Conservation (phyloP, 116 monocot species). For the Papilionanthe hybrid region DNA sequence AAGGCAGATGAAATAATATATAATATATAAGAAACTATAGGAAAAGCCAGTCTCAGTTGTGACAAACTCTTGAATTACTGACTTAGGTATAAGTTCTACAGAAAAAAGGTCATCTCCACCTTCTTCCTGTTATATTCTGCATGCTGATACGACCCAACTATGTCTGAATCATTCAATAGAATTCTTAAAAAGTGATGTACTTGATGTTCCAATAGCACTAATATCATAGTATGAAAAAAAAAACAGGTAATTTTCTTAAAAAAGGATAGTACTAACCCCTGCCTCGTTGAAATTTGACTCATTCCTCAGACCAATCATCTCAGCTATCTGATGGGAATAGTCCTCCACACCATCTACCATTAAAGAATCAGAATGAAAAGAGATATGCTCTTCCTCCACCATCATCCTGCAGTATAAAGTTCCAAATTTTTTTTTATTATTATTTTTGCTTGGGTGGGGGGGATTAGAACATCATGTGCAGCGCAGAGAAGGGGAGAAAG, state of each 20-base stretch:
- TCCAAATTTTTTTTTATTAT: neutral
- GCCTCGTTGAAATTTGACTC: slow-evolving; percentile 84
- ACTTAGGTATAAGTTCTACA: no score
- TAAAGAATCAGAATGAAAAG: slow-evolving; percentile 75
- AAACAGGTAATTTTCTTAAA: neutral
- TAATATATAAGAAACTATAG: no score
- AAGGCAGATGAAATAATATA: no score
- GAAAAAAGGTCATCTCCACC: no score
- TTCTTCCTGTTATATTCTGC: no score
- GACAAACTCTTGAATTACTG: no score
- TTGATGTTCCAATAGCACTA: no score
- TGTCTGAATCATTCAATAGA: no score
- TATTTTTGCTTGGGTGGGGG: no score
- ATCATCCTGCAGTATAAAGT: slow-evolving; percentile 61
- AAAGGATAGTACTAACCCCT: slow-evolving; percentile 45
- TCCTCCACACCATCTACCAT: slow-evolving; percentile 97
- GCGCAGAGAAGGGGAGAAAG: neutral
- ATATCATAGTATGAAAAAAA: neutral
- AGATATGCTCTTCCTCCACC: slow-evolving; percentile 96
- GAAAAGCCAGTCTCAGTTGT: no score
- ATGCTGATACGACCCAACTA: no score
- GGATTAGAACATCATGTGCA: neutral
- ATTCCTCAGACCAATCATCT: slow-evolving; percentile 88
- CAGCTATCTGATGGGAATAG: slow-evolving; percentile 93
- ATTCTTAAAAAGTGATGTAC: no score